A percentile compares a stretch with the other conserved stretches of the same genome.
phyloP scores from a whole-genome alignment of 179 eudicot genomes.

The Nepenthes alata region DNA sequence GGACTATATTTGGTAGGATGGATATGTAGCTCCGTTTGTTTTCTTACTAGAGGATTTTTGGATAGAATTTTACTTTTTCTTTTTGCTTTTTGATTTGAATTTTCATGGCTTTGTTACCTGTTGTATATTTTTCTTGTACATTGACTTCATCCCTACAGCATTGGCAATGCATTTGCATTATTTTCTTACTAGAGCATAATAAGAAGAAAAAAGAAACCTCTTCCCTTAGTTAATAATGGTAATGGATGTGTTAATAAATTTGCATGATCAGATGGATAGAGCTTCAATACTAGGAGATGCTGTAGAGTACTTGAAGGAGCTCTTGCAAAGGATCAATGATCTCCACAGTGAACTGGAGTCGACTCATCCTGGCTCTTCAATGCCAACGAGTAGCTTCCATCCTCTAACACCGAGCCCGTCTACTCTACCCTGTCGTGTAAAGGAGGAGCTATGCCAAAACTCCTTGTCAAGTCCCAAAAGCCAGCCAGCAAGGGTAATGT shows the following conservation, averaged over 20 bases:
- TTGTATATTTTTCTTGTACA: too few species aligned
- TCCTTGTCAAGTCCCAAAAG: constrained; percentile 39
- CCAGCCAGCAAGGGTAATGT: constrained; percentile 38
- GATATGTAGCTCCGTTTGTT: too few species aligned
- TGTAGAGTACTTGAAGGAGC: constrained; percentile 51
- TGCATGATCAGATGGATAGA: constrained; percentile 43
- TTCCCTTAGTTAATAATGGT: too few species aligned
- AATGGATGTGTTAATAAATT: background rate
- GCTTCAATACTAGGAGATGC: constrained; percentile 64
- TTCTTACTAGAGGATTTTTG: too few species aligned
- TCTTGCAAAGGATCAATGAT: constrained; percentile 46
- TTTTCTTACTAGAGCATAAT: too few species aligned
- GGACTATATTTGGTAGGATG: too few species aligned
- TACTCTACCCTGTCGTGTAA: constrained; percentile 32
- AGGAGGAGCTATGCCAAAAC: constrained; percentile 40
- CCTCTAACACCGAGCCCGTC: constrained; percentile 44
- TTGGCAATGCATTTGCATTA: too few species aligned
- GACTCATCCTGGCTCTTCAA: constrained; percentile 21
- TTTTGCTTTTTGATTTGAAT: too few species aligned
- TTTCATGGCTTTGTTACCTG: too few species aligned
- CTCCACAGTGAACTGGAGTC: constrained; percentile 49
- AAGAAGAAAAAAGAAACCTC: too few species aligned
- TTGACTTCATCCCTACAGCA: background rate
- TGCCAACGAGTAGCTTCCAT: constrained; percentile 28
- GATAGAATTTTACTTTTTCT: too few species aligned